These are phyloP conservation scores for Bombardia bombarda DNA, from an alignment of 495 filamentous ascomycete genomes.

Conservation along the genomic window DNA sequence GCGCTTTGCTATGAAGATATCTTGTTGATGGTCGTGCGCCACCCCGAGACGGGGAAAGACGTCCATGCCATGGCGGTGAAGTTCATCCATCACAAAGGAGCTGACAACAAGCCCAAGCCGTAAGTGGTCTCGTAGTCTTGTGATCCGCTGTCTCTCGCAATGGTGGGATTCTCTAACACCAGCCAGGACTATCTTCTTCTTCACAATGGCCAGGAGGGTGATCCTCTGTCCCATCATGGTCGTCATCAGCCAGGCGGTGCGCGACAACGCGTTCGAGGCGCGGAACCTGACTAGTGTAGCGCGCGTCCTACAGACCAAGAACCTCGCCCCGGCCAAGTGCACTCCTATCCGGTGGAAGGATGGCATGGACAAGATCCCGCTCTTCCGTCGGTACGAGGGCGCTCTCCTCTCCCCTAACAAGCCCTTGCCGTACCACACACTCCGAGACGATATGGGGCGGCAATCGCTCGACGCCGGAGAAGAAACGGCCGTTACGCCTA, in stretches of 20 bases:
- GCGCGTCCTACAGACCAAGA: not conserved
- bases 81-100: slow-evolving; percentile 10
- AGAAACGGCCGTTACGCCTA: not conserved
- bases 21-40: slow-evolving; percentile 14
- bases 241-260: slow-evolving; percentile 1
- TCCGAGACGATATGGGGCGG: slow-evolving; percentile 6
- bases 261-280: not conserved
- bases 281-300: not conserved
- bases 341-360: slow-evolving; percentile 1
- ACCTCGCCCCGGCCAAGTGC: not conserved
- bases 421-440: slow-evolving; percentile 4
- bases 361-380: not conserved
- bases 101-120: not conserved
- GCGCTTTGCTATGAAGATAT: slow-evolving; percentile 23
- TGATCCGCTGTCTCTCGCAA: not conserved
- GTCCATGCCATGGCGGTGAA: slow-evolving; percentile 17
- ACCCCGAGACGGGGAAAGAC: slow-evolving; percentile 16
- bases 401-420: not conserved
- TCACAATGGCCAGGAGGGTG: not conserved
- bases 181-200: not conserved
- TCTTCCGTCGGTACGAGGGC: slow-evolving; percentile 1
- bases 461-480: slow-evolving; percentile 13
- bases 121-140: not conserved
- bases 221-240: slow-evolving; percentile 1
- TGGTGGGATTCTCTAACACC: not conserved